phyloP scores from a whole-genome alignment of 1,139 yeast species.

The Magnusiomyces suaveolens region DNA sequence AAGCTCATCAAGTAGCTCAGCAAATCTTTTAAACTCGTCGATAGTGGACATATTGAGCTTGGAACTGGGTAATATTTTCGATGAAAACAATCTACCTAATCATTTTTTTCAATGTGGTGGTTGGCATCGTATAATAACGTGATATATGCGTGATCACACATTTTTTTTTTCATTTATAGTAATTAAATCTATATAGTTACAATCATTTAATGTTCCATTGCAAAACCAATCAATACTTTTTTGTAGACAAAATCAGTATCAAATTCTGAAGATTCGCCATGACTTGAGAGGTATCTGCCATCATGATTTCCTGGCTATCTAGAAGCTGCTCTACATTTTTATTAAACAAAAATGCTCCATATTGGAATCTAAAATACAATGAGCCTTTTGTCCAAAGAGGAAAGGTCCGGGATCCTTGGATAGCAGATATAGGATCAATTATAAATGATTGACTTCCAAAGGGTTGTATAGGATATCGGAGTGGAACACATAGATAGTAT shows the following conservation, averaged over 20 bases:
- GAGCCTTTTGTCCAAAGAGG: conserved; percentile 45
- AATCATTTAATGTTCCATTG: conserved; percentile 24
- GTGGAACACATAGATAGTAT: conserved; percentile 37
- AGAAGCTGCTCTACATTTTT: conserved; percentile 45
- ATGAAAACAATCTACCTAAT: too few relatives aligned
- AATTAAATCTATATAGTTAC: not conserved
- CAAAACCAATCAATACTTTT: not conserved
- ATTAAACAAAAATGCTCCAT: conserved; percentile 41
- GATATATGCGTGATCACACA: too few relatives aligned
- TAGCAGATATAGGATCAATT: conserved; percentile 41
- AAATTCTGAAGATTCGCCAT: conserved; percentile 35
- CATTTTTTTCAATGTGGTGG: too few relatives aligned
- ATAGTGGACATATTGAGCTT: not conserved
- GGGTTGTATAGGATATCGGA: conserved; percentile 44
- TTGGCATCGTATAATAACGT: too few relatives aligned
- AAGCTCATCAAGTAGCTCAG: conserved; percentile 41
- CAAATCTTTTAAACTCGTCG: conserved; percentile 36
- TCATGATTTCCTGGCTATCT: conserved; percentile 30
- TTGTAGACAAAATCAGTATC: conserved; percentile 23
- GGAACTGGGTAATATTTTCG: too few relatives aligned
- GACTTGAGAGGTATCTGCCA: conserved; percentile 33
- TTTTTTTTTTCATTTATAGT: too few relatives aligned
- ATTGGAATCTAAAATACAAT: conserved; percentile 42
- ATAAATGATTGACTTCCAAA: conserved; percentile 45
- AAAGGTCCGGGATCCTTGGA: conserved; percentile 36